phyloP scores from a whole-genome alignment of 371 early-diverging fungal genomes.

The Vittaforma corneae region DNA sequence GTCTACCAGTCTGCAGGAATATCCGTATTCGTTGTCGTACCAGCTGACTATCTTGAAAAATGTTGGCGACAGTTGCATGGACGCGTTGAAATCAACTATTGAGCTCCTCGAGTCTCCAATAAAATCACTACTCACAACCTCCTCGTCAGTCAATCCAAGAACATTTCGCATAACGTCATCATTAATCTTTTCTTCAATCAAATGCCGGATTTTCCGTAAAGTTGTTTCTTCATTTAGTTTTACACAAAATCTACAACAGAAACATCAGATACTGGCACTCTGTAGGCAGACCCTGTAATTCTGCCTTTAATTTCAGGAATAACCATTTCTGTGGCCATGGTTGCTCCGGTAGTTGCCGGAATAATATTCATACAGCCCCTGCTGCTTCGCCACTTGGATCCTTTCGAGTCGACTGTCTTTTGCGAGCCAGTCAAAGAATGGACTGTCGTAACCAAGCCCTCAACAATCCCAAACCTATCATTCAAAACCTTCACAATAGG shows the following conservation, averaged over 20 bases:
- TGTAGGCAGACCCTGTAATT: slow-evolving; percentile 62
- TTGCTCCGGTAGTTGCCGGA: slow-evolving; percentile 96
- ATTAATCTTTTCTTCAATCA: slow-evolving; percentile 29
- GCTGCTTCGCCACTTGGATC: slow-evolving; percentile 82
- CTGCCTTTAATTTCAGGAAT: slow-evolving; percentile 87
- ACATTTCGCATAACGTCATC: slow-evolving; percentile 58
- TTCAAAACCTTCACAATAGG: slow-evolving; percentile 91
- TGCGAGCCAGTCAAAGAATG: slow-evolving; percentile 96
- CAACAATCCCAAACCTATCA: slow-evolving; percentile 75
- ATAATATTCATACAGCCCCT: slow-evolving; percentile 96
- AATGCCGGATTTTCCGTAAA: slow-evolving; percentile 20
- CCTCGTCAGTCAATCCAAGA: slow-evolving; percentile 82
- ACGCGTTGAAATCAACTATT: slow-evolving; percentile 89
- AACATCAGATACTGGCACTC: slow-evolving; percentile 89
- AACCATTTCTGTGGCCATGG: slow-evolving; percentile 95
- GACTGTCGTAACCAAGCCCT: slow-evolving; percentile 84
- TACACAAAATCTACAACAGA: slow-evolving; percentile 91
- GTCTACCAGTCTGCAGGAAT: slow-evolving; percentile 69
- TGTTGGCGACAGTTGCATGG: slow-evolving; percentile 79
- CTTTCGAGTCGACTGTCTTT: slow-evolving; percentile 94
- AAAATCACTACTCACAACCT: slow-evolving; percentile 90
- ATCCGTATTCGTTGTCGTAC: slow-evolving; percentile 73
- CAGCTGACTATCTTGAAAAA: slow-evolving; percentile 95
- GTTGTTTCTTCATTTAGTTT: slow-evolving; percentile 73
- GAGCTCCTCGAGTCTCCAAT: slow-evolving; percentile 74